phyloP scores from a whole-genome alignment of 345 rosid genomes.

The Cardiospermum halicacabum region DNA sequence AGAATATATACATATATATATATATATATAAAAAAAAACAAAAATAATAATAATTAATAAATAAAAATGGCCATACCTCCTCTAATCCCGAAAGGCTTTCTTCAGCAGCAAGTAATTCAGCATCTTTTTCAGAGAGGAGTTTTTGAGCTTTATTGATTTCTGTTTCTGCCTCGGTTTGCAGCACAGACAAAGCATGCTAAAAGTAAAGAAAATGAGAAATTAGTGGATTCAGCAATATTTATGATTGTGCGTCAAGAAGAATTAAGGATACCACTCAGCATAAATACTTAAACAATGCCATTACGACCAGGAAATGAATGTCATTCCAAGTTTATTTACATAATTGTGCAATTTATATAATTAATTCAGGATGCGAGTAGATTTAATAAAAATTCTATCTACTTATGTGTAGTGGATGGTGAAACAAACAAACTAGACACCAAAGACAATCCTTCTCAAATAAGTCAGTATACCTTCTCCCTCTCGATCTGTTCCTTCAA shows the following conservation, averaged over 20 bases:
- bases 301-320: neutral
- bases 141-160: conserved; percentile 71
- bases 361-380: neutral
- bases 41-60: too few species aligned
- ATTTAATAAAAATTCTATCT: neutral
- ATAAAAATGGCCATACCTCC: conserved; percentile 69
- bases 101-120: conserved; percentile 71
- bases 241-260: neutral
- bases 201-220: conserved; percentile 3
- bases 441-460: conserved; percentile 4
- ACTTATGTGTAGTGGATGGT: neutral
- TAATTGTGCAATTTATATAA: neutral
- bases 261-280: neutral
- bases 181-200: conserved; percentile 54
- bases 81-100: conserved; percentile 74
- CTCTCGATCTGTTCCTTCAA: conserved; percentile 80
- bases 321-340: neutral
- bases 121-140: conserved; percentile 63
- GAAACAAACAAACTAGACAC: neutral
- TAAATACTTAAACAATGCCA: neutral
- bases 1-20: too few species aligned
- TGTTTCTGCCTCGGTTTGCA: conserved; percentile 70
- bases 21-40: too few species aligned
- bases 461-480: conserved; percentile 60
- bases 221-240: neutral